These are phyloP conservation scores for Candida michaelii DNA, from an alignment of 805 yeast species.

Conservation along the genomic window DNA sequence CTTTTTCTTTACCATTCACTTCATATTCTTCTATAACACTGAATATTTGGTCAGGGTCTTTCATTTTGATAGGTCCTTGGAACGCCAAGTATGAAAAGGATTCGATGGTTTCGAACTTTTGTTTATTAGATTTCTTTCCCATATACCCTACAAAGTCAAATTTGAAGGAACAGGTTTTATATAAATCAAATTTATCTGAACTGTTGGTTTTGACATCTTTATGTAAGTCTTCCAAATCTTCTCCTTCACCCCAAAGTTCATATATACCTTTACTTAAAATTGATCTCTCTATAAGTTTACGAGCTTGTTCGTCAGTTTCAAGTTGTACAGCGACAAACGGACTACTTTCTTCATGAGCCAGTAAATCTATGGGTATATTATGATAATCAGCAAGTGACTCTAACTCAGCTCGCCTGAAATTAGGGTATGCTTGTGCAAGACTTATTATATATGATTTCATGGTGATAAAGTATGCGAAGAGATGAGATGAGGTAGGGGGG, in stretches of 20 bases:
- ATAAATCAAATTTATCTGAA: conserved; percentile 33
- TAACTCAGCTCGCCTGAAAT: conserved; percentile 78
- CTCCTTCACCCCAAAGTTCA: conserved; percentile 81
- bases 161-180: conserved; percentile 59
- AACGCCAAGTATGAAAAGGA: conserved; percentile 68
- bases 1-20: conserved; percentile 46
- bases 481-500: conserved; percentile 6
- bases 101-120: conserved; percentile 64
- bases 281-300: conserved; percentile 60
- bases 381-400: conserved; percentile 76
- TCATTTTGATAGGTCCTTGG: conserved; percentile 76
- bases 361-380: conserved; percentile 56
- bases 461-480: conserved; percentile 9
- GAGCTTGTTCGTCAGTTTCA: conserved; percentile 67
- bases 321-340: conserved; percentile 77
- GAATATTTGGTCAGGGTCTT: conserved; percentile 68
- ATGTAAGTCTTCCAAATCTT: conserved; percentile 57
- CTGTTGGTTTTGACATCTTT: conserved; percentile 38
- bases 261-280: conserved; percentile 74
- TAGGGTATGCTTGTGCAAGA: conserved; percentile 80
- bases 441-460: conserved; percentile 70
- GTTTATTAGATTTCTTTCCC: conserved; percentile 56
- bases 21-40: conserved; percentile 74
- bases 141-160: conserved; percentile 79
- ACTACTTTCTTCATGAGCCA: conserved; percentile 50